These are phyloP conservation scores for Nidularia pulvinata DNA, from an alignment of 768 basidiomycete genomes.

Conservation along the genomic window DNA sequence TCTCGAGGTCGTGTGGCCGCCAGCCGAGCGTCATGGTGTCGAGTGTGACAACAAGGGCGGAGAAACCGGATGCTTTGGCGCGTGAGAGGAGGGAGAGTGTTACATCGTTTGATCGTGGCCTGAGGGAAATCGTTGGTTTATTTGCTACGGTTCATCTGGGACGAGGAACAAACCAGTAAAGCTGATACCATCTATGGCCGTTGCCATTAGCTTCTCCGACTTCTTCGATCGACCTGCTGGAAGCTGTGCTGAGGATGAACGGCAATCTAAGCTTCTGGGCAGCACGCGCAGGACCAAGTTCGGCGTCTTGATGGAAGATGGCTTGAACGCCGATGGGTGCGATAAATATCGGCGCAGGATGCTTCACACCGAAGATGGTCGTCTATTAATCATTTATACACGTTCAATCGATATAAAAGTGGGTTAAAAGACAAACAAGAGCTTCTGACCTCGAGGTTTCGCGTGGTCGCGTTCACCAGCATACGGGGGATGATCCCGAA, in stretches of 20 bases:
- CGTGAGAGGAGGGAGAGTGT: slow-evolving; percentile 66
- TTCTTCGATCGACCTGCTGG: slow-evolving; percentile 71
- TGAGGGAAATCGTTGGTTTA: slow-evolving; percentile 14
- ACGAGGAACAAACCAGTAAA: slow-evolving; percentile 60
- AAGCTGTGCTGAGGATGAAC: slow-evolving; percentile 76
- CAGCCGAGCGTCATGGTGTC: slow-evolving; percentile 76
- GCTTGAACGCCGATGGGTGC: slow-evolving; percentile 83
- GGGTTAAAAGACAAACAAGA: slow-evolving; percentile 3
- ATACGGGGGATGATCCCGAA: slow-evolving; percentile 83
- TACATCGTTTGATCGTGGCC: slow-evolving; percentile 63
- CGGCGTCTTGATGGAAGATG: slow-evolving; percentile 69
- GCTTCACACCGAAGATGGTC: slow-evolving; percentile 67
- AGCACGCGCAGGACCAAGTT: slow-evolving; percentile 69
- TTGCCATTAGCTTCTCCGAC: slow-evolving; percentile 74
- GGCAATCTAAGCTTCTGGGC: slow-evolving; percentile 63
- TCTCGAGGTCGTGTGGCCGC: slow-evolving; percentile 74
- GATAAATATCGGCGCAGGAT: slow-evolving; percentile 61
- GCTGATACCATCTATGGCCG: slow-evolving; percentile 76
- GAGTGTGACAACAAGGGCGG: slow-evolving; percentile 74
- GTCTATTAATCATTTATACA: slow-evolving; percentile 36
- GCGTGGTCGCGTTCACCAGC: slow-evolving; percentile 59
- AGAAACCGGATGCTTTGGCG: slow-evolving; percentile 66
- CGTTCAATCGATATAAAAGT: background rate
- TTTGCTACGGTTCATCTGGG: background rate
- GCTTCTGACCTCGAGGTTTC: slow-evolving; percentile 53